phyloP scores from a whole-genome alignment of 208 protist genomes.

The Leishmania turanica region DNA sequence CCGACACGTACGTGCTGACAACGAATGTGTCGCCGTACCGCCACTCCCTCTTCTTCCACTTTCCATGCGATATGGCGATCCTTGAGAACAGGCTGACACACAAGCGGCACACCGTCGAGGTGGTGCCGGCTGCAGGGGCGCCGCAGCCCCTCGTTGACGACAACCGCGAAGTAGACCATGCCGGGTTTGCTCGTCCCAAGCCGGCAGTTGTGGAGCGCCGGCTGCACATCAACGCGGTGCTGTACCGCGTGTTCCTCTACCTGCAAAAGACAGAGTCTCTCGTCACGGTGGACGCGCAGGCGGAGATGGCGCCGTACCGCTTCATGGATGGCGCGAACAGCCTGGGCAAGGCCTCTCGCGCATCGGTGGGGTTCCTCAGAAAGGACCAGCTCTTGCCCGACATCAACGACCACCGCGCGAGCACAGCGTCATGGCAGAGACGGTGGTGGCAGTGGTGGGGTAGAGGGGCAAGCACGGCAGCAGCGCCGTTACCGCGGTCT shows the following conservation, averaged over 20 bases:
- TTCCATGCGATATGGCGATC: conserved; percentile 70
- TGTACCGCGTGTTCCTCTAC: conserved; percentile 69
- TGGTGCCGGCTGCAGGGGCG: conserved; percentile 2
- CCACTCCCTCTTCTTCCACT: conserved; percentile 56
- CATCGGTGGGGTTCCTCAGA: conserved; percentile 12
- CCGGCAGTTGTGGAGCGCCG: conserved; percentile 24
- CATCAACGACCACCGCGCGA: not conserved
- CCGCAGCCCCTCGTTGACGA: not conserved
- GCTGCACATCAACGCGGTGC: conserved; percentile 62
- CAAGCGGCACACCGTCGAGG: conserved; percentile 28
- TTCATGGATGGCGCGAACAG: conserved; percentile 46
- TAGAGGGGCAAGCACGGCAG: not conserved
- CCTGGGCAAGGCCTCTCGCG: conserved; percentile 11
- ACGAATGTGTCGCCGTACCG: conserved; percentile 51
- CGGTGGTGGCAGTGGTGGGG: conserved; percentile 4
- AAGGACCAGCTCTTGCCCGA: conserved; percentile 21
- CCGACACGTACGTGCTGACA: conserved; percentile 68
- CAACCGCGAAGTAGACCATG: not conserved
- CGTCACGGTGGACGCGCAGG: conserved; percentile 49
- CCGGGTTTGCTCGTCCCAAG: not conserved
- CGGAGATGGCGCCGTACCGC: conserved; percentile 51
- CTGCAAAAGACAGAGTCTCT: conserved; percentile 48
- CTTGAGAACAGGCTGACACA: conserved; percentile 66
- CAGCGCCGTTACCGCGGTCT: not conserved
- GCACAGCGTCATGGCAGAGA: not conserved